Percentiles rank a stretch among this genome's conserved stretches.
phyloP scores from a whole-genome alignment of 768 basidiomycete species.

The Exidia glandulosa region DNA sequence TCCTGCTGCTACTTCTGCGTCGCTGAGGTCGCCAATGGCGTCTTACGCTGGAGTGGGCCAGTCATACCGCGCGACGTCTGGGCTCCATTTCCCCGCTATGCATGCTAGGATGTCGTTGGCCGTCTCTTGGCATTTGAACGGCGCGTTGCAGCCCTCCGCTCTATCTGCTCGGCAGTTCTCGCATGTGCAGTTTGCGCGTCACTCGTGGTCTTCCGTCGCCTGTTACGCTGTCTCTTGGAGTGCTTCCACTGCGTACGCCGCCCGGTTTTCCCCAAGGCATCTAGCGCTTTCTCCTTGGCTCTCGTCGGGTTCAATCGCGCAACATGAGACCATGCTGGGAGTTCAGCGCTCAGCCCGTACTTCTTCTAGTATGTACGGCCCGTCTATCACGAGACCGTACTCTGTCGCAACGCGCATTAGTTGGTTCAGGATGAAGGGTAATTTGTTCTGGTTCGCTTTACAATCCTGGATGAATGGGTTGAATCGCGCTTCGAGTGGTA shows the following conservation, averaged over 20 bases:
- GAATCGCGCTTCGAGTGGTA: neutral
- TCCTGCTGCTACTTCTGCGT: no score
- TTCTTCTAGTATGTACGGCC: neutral
- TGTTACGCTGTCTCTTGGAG: neutral
- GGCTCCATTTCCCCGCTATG: neutral
- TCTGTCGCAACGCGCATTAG: neutral
- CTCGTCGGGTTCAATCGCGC: neutral
- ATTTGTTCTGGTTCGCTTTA: neutral
- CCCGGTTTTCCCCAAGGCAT: neutral
- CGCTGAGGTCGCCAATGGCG: neutral
- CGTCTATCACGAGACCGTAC: neutral
- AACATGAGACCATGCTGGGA: neutral
- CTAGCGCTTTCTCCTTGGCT: neutral
- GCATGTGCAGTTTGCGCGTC: neutral
- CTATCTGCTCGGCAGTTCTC: neutral
- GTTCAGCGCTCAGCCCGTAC: neutral
- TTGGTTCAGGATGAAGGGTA: neutral
- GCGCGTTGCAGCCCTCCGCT: neutral
- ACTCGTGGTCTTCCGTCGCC: neutral
- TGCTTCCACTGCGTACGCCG: neutral
- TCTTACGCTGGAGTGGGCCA: neutral
- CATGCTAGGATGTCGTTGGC: neutral
- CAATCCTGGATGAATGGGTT: neutral
- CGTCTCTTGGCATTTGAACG: neutral
- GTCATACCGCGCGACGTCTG: neutral